Percentiles rank a stretch among this genome's conserved stretches.
phyloP scores from a whole-genome alignment of 306 rosid species.

The Phaseolus lunatus region DNA sequence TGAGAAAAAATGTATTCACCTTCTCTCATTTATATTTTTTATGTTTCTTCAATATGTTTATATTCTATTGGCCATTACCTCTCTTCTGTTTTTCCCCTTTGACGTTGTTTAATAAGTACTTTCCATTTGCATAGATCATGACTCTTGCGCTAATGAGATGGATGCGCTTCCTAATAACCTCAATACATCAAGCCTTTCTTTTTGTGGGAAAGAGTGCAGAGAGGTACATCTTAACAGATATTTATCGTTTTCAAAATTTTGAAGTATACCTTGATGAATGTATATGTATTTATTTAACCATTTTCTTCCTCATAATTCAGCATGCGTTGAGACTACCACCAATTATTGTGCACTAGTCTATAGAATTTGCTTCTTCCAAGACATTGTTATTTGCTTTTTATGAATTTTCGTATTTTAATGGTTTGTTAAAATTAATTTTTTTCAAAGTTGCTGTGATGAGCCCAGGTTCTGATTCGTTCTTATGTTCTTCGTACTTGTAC shows the following conservation, averaged over 20 bases:
- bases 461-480: slow-evolving; percentile 18
- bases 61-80: slow-evolving; percentile 23
- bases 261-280: slow-evolving; percentile 24
- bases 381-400: slow-evolving; percentile 7
- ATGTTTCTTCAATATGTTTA: slow-evolving; percentile 28
- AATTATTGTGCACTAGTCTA: slow-evolving; percentile 56
- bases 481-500: slow-evolving; percentile 45
- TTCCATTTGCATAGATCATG: slow-evolving; percentile 67
- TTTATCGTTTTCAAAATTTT: not conserved
- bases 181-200: slow-evolving; percentile 47
- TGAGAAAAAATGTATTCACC: slow-evolving; percentile 85
- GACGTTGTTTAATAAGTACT: slow-evolving; percentile 37
- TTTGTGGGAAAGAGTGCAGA: slow-evolving; percentile 88
- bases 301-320: slow-evolving; percentile 13
- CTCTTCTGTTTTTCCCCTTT: slow-evolving; percentile 14
- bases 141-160: slow-evolving; percentile 62
- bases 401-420: not conserved
- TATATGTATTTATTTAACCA: slow-evolving; percentile 44
- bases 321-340: slow-evolving; percentile 1
- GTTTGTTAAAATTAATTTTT: not conserved
- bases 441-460: not conserved
- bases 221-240: slow-evolving; percentile 66
- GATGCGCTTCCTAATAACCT: slow-evolving; percentile 52
- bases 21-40: slow-evolving; percentile 38
- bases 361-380: slow-evolving; percentile 27